Evolutionary conservation across 768 basidiomycete genomes (phyloP), one percentile per base, ranked within the genome.

Genomic region (Neoboletus brunneissimus): DNA sequence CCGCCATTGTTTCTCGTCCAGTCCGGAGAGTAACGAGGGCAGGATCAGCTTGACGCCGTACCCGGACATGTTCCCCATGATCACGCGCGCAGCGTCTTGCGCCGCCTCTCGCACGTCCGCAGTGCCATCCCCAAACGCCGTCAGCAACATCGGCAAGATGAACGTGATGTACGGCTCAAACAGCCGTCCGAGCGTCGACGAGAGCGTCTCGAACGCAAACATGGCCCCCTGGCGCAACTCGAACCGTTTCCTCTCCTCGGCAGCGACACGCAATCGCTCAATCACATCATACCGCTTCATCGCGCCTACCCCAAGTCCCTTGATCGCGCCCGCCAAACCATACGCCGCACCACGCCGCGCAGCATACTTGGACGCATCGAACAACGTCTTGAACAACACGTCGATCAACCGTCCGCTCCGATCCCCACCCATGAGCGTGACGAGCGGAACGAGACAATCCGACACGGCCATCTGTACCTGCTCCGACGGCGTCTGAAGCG

Each of bases 1-100:
- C 15, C 97, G 81, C 97, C 97, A 98, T 67, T 98, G 96, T 68
- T 96, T 98, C 71, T 98, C 97, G 62, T 98, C 95, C 50, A 98
- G 75, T 23, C 94, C 95, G 38, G 87, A 87, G 11, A 99, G 79
- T 22, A 99, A 72, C 2, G 89, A 88, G 0, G 97, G 96, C 16
- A 98, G 75, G 57, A 99, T 94, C 44, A 94, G 83, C 74, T 99
- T 98, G 67, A 99, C 89, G 35, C 94, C 95, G 69, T 98, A 94
- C 1, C 88, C 94, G 16, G 93, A 95, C 70, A 99, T 80, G 60
- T 91, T 90, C 1, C 86, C 88, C 97, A 98, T 98, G 76, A 99
- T 94, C 32, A 94, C 85, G 47, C 88, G 86, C 4, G 94, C 85
- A 2, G 97, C 89, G 59, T 98, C 96, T 63, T 91, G 86, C 0